phyloP scores from a whole-genome alignment of 331 rosid species.

The Stylosanthes scabra region DNA sequence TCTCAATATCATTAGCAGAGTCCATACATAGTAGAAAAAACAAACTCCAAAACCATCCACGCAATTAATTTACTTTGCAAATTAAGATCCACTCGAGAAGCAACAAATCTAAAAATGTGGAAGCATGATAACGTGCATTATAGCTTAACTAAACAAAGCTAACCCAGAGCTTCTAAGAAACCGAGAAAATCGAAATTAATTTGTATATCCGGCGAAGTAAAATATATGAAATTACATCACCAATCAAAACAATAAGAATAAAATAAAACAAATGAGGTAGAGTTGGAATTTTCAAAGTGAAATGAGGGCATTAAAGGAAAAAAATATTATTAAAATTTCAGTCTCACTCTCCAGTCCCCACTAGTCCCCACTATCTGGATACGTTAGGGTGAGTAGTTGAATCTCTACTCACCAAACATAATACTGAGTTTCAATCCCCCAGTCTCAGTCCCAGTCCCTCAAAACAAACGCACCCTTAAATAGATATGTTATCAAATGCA shows the following conservation, averaged over 20 bases:
- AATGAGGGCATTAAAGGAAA: too few species aligned
- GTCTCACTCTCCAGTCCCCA: too few species aligned
- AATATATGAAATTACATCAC: not conserved
- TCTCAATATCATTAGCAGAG: too few species aligned
- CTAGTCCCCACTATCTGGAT: too few species aligned
- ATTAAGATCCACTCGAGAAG: conserved; percentile 29
- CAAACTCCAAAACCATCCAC: not conserved
- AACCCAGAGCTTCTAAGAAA: not conserved
- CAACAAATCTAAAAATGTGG: conserved; percentile 27
- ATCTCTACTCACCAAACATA: too few species aligned
- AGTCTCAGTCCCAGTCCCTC: too few species aligned
- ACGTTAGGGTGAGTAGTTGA: too few species aligned
- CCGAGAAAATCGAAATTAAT: not conserved
- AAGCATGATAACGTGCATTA: conserved; percentile 26
- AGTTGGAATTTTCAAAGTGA: too few species aligned
- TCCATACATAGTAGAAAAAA: not conserved
- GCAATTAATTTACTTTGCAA: not conserved
- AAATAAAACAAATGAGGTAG: conserved; percentile 5
- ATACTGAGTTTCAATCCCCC: too few species aligned
- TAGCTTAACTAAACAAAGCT: conserved; percentile 7
- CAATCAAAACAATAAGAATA: conserved; percentile 4
- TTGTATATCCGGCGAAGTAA: not conserved
- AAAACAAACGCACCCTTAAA: too few species aligned
- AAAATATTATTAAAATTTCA: too few species aligned
- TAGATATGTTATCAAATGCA: too few species aligned